Base-by-base conservation (phyloP, 1,284 basidiomycete genomes). In the Phaffia rhodozyma region DNA sequence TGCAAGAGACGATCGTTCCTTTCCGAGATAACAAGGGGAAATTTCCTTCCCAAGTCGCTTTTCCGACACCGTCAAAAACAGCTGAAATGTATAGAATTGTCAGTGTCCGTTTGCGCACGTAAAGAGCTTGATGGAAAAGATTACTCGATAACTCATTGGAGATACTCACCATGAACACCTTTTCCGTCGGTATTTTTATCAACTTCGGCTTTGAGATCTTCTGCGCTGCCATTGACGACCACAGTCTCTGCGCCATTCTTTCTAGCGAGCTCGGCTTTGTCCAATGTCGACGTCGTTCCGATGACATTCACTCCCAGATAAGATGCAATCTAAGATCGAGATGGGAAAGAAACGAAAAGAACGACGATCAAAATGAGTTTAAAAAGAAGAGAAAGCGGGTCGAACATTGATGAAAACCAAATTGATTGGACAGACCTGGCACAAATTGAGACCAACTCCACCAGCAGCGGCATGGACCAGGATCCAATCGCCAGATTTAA, bases 31-130 rank as follows among this genome's bases (percentile, higher is more conserved):
- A 80, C 72, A 92, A 79, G 71, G 85, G 81, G 75, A 94, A 91
- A 77, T 93, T 82, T 68, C 82, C 81, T 68, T 91, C 85, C 75
- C 89, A 93, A 80, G 90, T 93, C 73, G 90, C 87, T 76, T 87
- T 91, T 11, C 94, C 94, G 29, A 98, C 91, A 53, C 93, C 92
- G 74, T 98, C 93, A 72, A 87, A 96, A 48, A 93, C 81, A 13
- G 83, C 63, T 50, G 49, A 34, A 16, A 43, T 43, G 13, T 16
- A 43, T 43, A 43, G 13, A 16, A 43, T 11, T 16, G 38, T 43
- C 13, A 43, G 38, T 43, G 38, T 43, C 16, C 13, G 13, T 7
- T 2, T 43, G 32, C 32, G 38, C 5, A 16, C 38, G 13, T 11
- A 43, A 16, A 43, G 38, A 43, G 5, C 13, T 7, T 43, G 2